Conservation (phyloP, 129 eudicot species). For the Tanacetum coccineum region DNA sequence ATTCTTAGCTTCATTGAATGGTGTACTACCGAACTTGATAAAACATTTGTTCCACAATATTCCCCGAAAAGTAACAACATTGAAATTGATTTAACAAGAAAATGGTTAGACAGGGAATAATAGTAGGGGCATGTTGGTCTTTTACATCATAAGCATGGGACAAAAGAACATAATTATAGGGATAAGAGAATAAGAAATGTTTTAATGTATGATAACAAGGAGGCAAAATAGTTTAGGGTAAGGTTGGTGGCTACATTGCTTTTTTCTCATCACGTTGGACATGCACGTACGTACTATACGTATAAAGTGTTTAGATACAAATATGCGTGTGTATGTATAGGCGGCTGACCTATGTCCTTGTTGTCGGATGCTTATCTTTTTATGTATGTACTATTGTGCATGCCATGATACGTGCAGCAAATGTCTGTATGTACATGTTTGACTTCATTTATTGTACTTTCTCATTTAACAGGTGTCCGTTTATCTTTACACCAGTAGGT, state of each 20-base stretch:
- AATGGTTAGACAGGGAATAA: not conserved
- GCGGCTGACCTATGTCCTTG: conserved; percentile 35
- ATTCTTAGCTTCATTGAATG: no score
- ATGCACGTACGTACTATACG: not conserved
- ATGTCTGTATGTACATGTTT: not conserved
- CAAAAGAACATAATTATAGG: conserved; percentile 27
- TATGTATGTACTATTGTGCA: conserved; percentile 26
- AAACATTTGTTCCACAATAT: no score
- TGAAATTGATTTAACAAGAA: no score
- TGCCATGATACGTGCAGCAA: conserved; percentile 26
- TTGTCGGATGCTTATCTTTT: conserved; percentile 22
- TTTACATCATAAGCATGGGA: conserved; percentile 3
- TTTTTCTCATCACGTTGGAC: conserved; percentile 9
- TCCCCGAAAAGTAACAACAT: no score
- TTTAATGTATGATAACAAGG: conserved; percentile 30
- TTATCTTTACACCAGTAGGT: no score
- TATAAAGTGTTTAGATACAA: not conserved
- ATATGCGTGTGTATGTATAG: conserved; percentile 9
- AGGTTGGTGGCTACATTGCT: conserved; percentile 30
- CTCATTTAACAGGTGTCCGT: no score
- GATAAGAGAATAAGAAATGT: conserved; percentile 28
- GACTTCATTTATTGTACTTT: conserved; percentile 13
- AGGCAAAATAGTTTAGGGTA: conserved; percentile 32
- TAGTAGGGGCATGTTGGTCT: conserved; percentile 1
- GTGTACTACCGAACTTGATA: no score